Base-by-base conservation (phyloP, 345 rosid species). In the Chamaenerion angustifolium region DNA sequence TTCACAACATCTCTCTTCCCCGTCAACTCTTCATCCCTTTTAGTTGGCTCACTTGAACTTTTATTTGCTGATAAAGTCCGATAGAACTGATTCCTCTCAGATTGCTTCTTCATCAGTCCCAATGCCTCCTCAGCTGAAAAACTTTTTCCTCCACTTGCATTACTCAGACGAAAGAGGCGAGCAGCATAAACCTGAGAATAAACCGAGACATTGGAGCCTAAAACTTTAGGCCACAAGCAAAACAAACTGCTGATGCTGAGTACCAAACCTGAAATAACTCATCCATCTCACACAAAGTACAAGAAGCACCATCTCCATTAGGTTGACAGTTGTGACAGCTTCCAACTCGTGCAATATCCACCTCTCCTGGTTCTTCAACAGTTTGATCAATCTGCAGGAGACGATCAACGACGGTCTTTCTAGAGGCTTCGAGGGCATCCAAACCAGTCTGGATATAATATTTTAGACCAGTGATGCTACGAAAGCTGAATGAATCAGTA, bases 261-360 rank as follows among this genome's bases (percentile, higher is more conserved):
- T 51, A 63, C 21, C 68, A 56, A 54, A 90, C 95, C 89, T 83
- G 74, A 68, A 90, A 90, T 35, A 75, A 64, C 51, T 81, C 80
- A 48, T 86, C 98, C 48, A 90, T 72, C 64, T 90, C 94, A 52
- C 98, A 90, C 14, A 83, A 86, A 64, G 76, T 67, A 64, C 98
- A 90, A 1, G 64, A 65, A 15, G 94, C 86, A 52, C 98, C 98
- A 75, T 81, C 82, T 46, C 74, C 81, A 56, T 68, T 61, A 52
- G 58, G 69, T 52, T 78, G 72, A 65, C 98, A 90, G 60, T 48
- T 56, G 62, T 71, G 82, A 63, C 98, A 86, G 54, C 66, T 58
- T 62, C 94, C 76, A 57, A 85, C 73, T 51, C 82, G 76, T 49
- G 72, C 81, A 61, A 89, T 78, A 67, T 89, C 97, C 64, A 80